Percentiles rank a stretch among this genome's conserved stretches.
These are phyloP conservation scores for Calonectria pseudoturangicola DNA, from an alignment of 2,329 filamentous ascomycete genomes.

Conservation along the genomic window DNA sequence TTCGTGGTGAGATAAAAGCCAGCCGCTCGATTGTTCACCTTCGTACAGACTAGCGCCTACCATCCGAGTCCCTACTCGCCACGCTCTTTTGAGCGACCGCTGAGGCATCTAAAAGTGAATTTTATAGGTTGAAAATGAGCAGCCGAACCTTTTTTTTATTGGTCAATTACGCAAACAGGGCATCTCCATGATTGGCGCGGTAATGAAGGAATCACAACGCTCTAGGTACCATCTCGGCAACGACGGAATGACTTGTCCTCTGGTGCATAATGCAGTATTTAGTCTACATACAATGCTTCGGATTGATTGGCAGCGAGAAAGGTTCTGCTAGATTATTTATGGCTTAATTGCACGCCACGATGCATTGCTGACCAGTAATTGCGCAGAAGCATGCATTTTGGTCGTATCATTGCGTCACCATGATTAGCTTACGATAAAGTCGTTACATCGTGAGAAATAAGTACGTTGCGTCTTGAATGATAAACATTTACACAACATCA, in stretches of 20 bases:
- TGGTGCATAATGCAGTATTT: neutral
- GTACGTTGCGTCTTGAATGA: too few species aligned
- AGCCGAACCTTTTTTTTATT: too few species aligned
- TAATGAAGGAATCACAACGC: neutral
- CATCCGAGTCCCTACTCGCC: too few species aligned
- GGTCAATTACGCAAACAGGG: neutral
- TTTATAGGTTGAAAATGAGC: too few species aligned
- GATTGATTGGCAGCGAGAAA: neutral
- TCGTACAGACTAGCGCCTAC: too few species aligned
- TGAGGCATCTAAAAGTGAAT: too few species aligned
- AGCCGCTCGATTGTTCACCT: too few species aligned
- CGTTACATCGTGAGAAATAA: neutral
- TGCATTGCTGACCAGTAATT: neutral
- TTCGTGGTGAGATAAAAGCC: too few species aligned
- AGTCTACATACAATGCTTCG: neutral
- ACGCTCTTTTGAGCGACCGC: too few species aligned
- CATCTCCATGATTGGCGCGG: neutral
- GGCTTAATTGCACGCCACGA: neutral
- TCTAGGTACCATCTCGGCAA: neutral
- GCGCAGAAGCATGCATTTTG: neutral
- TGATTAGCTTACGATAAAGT: conserved; percentile 13
- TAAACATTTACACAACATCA: neutral
- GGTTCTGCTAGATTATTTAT: neutral
- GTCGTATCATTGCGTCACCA: conserved; percentile 11
- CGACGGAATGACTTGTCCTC: neutral